These are phyloP conservation scores for Lunularia cruciata DNA, from an alignment of 225 moss, liverwort and hornwort genomes.

Conservation along the genomic window DNA sequence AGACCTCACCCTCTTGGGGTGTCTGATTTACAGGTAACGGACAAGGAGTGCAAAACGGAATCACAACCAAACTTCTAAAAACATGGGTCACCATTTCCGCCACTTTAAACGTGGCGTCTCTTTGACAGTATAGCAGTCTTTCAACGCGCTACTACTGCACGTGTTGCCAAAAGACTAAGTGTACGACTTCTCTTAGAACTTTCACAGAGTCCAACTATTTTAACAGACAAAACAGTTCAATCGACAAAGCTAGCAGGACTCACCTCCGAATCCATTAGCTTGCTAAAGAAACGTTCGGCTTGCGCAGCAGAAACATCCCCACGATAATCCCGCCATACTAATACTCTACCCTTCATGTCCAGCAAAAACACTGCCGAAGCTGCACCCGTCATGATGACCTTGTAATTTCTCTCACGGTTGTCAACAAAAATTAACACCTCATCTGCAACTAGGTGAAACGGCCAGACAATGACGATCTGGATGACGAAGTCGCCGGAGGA, in stretches of 20 bases:
- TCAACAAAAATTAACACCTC: slow-evolving; percentile 36
- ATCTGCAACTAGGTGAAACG: slow-evolving; percentile 46
- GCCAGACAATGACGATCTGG: slow-evolving; percentile 34
- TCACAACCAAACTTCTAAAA: no score
- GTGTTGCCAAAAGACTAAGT: background rate
- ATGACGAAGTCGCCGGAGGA: slow-evolving; percentile 49
- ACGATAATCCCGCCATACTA: slow-evolving; percentile 95
- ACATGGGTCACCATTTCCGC: no score
- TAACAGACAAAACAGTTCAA: no score
- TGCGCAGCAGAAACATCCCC: slow-evolving; percentile 93
- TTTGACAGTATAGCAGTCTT: background rate
- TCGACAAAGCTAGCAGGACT: background rate
- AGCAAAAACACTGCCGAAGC: slow-evolving; percentile 95
- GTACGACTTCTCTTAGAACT: background rate
- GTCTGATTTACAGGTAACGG: no score
- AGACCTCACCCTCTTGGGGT: no score
- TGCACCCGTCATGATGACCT: slow-evolving; percentile 81
- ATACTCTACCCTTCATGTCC: slow-evolving; percentile 97
- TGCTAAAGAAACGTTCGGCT: slow-evolving; percentile 96
- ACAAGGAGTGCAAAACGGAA: no score
- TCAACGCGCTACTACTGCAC: background rate
- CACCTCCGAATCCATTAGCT: slow-evolving; percentile 97
- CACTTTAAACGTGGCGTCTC: no score
- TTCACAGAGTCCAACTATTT: background rate
- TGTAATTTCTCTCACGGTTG: slow-evolving; percentile 22